Base-by-base conservation (phyloP, 805 yeast species). In the Metschnikowia continentalis region DNA sequence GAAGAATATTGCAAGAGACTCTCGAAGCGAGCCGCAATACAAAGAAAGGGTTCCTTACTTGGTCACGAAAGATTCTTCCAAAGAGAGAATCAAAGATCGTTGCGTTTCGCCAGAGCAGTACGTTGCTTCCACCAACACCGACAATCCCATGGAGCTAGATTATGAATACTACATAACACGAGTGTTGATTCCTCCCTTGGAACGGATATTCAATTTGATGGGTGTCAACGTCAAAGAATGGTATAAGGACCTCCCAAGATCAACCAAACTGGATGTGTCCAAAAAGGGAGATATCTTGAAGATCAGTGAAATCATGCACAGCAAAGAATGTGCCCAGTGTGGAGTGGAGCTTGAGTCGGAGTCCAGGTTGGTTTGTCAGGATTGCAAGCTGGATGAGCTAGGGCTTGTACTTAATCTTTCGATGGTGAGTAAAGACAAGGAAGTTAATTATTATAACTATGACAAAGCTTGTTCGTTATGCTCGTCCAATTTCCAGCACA, bases 31-130 rank as follows among this genome's bases (percentile, higher is more conserved):
- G 59, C 96, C 97, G 0, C 97, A 92, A 64, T 92, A 88, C 57
- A 77, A 79, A 48, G 97, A 94, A 65, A 72, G 98, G 43, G 89
- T 94, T 0, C 94, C 96, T 0, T 94, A 90, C 63, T 77, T 94
- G 13, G 95, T 94, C 1, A 72, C 83, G 5, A 79, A 80, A 49
- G 81, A 79, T 37, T 46, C 67, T 11, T 65, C 71, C 8, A 88
- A 85, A 19, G 77, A 79, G 19, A 70, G 86, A 10, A 68, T 94
- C 23, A 78, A 85, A 51, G 96, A 92, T 54, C 74, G 96, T 22
- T 86, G 92, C 49, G 76, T 88, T 2, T 72, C 94, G 0, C 97
- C 98, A 0, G 84, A 80, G 48, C 90, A 84, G 33, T 81, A 85
- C 53, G 63, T 91, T n/a, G 60, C 67, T 1, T 63, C 71, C 53